Conservation (phyloP, 2,329 filamentous ascomycete genomes). For the Trichoderma sp. region DNA sequence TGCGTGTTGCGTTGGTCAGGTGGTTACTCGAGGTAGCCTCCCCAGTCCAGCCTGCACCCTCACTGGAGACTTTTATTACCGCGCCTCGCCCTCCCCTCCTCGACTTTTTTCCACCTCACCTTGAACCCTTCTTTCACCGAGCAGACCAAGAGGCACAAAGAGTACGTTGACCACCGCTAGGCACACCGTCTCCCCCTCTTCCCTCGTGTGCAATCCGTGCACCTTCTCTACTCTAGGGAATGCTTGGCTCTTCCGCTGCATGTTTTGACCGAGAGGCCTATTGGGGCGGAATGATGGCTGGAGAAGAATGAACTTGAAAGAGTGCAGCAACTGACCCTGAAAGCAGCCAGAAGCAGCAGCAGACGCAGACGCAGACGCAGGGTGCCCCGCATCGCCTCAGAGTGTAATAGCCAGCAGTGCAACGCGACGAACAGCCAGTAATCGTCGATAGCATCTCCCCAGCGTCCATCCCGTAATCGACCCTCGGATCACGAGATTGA, state of each 20-base stretch:
- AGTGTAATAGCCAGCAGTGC: conserved; percentile 9
- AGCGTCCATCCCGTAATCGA: conserved; percentile 5
- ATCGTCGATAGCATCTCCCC: conserved; percentile 1
- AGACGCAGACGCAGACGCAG: conserved; percentile 6
- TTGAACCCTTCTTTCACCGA: conserved; percentile 21
- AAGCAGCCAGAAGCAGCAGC: conserved; percentile 10
- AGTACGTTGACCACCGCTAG: conserved; percentile 15
- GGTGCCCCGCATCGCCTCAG: conserved; percentile 20
- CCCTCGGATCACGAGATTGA: not conserved
- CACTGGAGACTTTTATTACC: conserved; percentile 22
- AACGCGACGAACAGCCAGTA: not conserved
- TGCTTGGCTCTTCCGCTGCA: not conserved
- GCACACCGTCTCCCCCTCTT: not conserved
- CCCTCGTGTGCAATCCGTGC: not conserved
- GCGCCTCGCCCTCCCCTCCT: conserved; percentile 21
- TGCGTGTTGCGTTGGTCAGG: conserved; percentile 20
- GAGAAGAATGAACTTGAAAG: not conserved
- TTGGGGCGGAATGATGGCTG: conserved; percentile 10
- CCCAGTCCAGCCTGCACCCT: conserved; percentile 13
- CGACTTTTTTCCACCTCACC: conserved; percentile 17
- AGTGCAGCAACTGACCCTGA: conserved; percentile 16
- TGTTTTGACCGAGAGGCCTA: not conserved
- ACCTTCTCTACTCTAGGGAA: not conserved
- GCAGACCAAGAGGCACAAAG: conserved; percentile 16
- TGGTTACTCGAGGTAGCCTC: conserved; percentile 20